A percentile compares a stretch with the other conserved stretches of the same genome.
Evolutionary conservation across 169 alveolate species (phyloP).

Genomic region (Plasmodium vivax): DNA sequence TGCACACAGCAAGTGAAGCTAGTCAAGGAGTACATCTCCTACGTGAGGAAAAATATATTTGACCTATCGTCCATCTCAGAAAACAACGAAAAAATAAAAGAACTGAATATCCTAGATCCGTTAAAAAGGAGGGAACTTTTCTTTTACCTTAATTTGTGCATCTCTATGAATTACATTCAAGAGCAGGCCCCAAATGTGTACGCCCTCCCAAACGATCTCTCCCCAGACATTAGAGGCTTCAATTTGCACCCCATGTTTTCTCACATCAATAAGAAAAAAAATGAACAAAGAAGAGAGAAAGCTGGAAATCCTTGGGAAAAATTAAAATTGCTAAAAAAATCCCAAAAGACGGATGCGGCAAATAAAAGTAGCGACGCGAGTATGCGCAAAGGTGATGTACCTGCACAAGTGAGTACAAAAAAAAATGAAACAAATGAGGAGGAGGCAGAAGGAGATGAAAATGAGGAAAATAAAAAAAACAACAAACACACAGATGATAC

Average conservation of each 20-base stretch:
- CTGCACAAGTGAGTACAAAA: background rate
- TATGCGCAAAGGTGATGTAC: background rate
- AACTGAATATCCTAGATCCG: conserved; percentile 59
- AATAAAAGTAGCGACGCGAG: background rate
- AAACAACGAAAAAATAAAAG: conserved; percentile 57
- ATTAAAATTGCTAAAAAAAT: conserved; percentile 49
- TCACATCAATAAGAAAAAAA: conserved; percentile 60
- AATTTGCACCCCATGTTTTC: conserved; percentile 72
- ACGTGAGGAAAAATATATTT: conserved; percentile 32
- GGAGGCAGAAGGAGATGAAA: conserved; percentile 5
- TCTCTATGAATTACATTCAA: conserved; percentile 43
- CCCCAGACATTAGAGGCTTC: conserved; percentile 67
- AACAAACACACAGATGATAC: background rate
- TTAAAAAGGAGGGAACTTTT: conserved; percentile 66
- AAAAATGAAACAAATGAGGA: conserved; percentile 12
- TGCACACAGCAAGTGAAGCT: conserved; percentile 47
- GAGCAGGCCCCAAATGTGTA: conserved; percentile 46
- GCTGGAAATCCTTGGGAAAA: conserved; percentile 55
- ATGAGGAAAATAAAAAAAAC: background rate
- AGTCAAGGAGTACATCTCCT: conserved; percentile 50
- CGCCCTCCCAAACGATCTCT: background rate
- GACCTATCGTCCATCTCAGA: conserved; percentile 54
- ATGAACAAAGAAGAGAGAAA: conserved; percentile 24
- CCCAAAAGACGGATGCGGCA: conserved; percentile 8
- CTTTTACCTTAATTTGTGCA: conserved; percentile 56